These are phyloP conservation scores for Mortierella sp. DNA, from an alignment of 371 early-diverging fungal species.

Conservation along the genomic window DNA sequence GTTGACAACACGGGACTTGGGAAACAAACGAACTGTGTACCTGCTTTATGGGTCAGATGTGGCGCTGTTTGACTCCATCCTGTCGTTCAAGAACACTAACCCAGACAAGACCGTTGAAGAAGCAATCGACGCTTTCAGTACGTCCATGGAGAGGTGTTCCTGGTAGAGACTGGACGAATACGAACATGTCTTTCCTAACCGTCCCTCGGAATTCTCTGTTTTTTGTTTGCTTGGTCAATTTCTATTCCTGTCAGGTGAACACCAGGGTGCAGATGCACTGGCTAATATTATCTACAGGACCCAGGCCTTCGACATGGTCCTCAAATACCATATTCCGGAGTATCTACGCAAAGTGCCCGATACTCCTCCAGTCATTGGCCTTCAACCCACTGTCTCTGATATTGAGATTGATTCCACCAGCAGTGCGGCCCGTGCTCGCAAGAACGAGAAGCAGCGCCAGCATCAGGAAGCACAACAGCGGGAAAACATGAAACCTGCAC, in stretches of 20 bases:
- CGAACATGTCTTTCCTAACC: neutral
- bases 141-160: neutral
- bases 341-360: constrained; percentile 41
- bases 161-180: constrained; percentile 1
- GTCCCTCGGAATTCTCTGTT: neutral
- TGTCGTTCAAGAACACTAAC: constrained; percentile 21
- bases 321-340: constrained; percentile 48
- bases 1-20: constrained; percentile 29
- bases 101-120: constrained; percentile 45
- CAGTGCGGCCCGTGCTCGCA: constrained; percentile 17
- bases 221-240: neutral
- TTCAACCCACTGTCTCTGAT: constrained; percentile 17
- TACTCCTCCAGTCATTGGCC: constrained; percentile 18
- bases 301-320: constrained; percentile 52
- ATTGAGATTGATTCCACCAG: constrained; percentile 21
- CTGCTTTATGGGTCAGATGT: constrained; percentile 45
- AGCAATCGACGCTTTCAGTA: constrained; percentile 47
- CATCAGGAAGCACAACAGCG: constrained; percentile 6
- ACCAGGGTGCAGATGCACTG: constrained; percentile 50
- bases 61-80: constrained; percentile 37
- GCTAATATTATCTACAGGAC: constrained; percentile 51
- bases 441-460: constrained; percentile 18
- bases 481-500: constrained; percentile 3
- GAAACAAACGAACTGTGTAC: constrained; percentile 12
- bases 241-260: constrained; percentile 26